These are phyloP conservation scores for Rhodotorula diobovata DNA, from an alignment of 768 basidiomycete genomes.

Conservation along the genomic window DNA sequence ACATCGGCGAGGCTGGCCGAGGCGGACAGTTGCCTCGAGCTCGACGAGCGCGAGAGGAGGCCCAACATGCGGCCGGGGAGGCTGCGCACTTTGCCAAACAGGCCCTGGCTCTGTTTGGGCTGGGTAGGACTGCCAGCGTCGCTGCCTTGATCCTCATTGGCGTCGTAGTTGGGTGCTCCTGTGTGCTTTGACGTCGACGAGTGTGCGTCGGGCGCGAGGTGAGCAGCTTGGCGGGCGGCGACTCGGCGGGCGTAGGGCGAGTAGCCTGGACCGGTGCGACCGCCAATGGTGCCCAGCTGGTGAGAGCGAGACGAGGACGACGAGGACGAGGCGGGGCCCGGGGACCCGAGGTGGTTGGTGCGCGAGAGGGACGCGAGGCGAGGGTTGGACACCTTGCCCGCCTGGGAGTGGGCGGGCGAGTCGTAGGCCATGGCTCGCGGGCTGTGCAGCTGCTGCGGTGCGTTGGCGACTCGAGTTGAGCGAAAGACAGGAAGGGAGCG, in stretches of 20 bases:
- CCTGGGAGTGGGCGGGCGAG: background rate
- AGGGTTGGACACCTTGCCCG: background rate
- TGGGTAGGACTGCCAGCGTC: background rate
- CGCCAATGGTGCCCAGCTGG: slow-evolving; percentile 28
- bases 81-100: slow-evolving; percentile 27
- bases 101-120: background rate
- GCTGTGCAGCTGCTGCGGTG: too few species aligned
- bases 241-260: slow-evolving; percentile 32
- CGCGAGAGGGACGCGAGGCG: background rate
- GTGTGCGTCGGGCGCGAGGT: too few species aligned
- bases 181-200: background rate
- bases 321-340: background rate
- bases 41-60: slow-evolving; percentile 11
- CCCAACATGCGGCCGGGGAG: slow-evolving; percentile 22
- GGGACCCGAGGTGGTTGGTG: background rate
- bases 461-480: too few species aligned
- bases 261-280: slow-evolving; percentile 17
- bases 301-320: too few species aligned
- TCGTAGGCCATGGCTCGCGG: background rate
- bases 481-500: too few species aligned
- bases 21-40: background rate
- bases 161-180: too few species aligned
- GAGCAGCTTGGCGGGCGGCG: background rate
- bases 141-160: background rate
- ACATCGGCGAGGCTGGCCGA: slow-evolving; percentile 23